Percentiles rank a stretch among this genome's conserved stretches.
phyloP scores from a whole-genome alignment of 73 alveolate genomes.

The Loxodes magnus region DNA sequence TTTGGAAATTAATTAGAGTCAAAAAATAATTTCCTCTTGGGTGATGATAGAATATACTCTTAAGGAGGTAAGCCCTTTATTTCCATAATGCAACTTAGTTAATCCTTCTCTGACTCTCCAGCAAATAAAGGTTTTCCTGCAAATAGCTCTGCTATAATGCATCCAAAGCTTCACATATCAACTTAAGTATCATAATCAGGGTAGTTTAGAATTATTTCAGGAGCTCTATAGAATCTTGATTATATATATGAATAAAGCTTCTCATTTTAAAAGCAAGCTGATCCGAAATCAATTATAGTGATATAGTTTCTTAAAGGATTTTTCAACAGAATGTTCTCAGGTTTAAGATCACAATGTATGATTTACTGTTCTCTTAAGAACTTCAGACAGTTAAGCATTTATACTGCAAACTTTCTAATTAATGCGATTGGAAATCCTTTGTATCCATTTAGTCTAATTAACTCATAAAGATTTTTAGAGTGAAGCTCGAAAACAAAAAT shows the following conservation, averaged over 20 bases:
- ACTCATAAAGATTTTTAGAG: conserved; percentile 49
- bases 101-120: conserved; percentile 74
- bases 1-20: too few species aligned
- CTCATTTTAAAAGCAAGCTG: conserved; percentile 54
- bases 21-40: conserved; percentile 34
- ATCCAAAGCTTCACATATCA: conserved; percentile 95
- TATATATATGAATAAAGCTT: conserved; percentile 63
- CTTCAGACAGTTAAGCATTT: conserved; percentile 39
- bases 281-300: conserved; percentile 72
- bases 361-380: conserved; percentile 35
- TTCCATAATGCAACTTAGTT: conserved; percentile 63
- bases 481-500: conserved; percentile 57
- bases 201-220: conserved; percentile 89
- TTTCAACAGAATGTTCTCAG: conserved; percentile 61
- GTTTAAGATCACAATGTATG: conserved; percentile 85
- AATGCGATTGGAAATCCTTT: conserved; percentile 50
- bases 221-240: conserved; percentile 88
- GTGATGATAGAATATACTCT: conserved; percentile 31
- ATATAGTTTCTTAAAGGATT: conserved; percentile 40
- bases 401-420: conserved; percentile 43
- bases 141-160: conserved; percentile 78
- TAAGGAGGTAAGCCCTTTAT: conserved; percentile 69
- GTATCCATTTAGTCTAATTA: conserved; percentile 40
- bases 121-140: conserved; percentile 80
- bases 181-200: conserved; percentile 74